These are phyloP conservation scores for Psilocybe mexicana DNA, from an alignment of 1,284 basidiomycete genomes.

Conservation along the genomic window DNA sequence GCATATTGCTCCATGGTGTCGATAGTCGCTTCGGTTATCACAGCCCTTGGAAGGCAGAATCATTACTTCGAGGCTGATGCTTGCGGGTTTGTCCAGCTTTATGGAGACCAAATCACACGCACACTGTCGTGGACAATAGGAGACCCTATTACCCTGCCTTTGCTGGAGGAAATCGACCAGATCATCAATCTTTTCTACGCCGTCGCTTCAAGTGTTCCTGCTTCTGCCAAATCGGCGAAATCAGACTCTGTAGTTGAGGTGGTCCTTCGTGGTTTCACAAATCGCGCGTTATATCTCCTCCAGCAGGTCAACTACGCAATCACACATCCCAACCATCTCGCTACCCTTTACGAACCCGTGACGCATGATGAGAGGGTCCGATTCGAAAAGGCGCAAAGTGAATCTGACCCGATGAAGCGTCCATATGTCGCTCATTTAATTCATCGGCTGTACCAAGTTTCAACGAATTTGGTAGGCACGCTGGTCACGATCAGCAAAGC, in stretches of 20 bases:
- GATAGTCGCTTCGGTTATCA: slow-evolving; percentile 75
- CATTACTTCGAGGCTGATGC: slow-evolving; percentile 88
- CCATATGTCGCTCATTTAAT: slow-evolving; percentile 73
- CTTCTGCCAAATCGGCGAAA: slow-evolving; percentile 42
- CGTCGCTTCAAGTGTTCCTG: slow-evolving; percentile 57
- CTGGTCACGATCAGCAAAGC: slow-evolving; percentile 73
- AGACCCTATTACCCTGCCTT: slow-evolving; percentile 68
- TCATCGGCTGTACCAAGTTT: slow-evolving; percentile 67
- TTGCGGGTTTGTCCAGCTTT: slow-evolving; percentile 84
- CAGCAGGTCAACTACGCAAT: slow-evolving; percentile 89
- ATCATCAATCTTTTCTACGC: slow-evolving; percentile 75
- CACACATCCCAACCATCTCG: slow-evolving; percentile 87
- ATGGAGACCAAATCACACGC: slow-evolving; percentile 76
- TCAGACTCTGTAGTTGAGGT: slow-evolving; percentile 52
- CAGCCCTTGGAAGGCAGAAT: slow-evolving; percentile 65
- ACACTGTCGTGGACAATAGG: slow-evolving; percentile 81
- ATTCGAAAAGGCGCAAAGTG: slow-evolving; percentile 61
- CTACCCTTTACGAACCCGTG: slow-evolving; percentile 79
- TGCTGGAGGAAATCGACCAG: slow-evolving; percentile 82
- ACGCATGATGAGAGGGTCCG: slow-evolving; percentile 70
- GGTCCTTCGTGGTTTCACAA: slow-evolving; percentile 68
- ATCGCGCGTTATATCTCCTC: slow-evolving; percentile 70
- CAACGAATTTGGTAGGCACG: slow-evolving; percentile 68
- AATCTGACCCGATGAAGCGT: slow-evolving; percentile 58
- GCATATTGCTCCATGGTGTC: slow-evolving; percentile 87